Percentiles rank a stretch among this genome's conserved stretches.
Evolutionary conservation across 345 rosid genomes (phyloP).

Genomic region (Acer campestre): DNA sequence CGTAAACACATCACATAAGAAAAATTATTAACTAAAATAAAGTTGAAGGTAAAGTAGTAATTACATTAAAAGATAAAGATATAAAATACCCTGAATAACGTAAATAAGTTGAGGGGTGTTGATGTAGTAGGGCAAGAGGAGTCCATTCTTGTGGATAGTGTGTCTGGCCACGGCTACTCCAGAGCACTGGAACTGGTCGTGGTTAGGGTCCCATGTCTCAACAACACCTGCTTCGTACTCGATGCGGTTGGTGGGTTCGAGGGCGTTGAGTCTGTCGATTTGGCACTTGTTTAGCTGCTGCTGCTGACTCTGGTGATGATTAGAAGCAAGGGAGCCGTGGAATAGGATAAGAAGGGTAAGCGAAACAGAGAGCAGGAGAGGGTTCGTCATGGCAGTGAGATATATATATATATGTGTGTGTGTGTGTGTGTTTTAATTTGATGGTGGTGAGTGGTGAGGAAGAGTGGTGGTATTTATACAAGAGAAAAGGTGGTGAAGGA

Average conservation of each 20-base stretch:
- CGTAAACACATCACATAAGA: neutral
- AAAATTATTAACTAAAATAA: no score
- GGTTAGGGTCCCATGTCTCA: constrained; percentile 58
- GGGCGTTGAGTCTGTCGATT: constrained; percentile 48
- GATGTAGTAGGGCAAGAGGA: constrained; percentile 49
- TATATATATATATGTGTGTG: no score
- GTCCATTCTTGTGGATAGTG: constrained; percentile 54
- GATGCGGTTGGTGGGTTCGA: constrained; percentile 49
- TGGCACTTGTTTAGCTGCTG: constrained; percentile 46
- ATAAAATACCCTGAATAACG: constrained; percentile 47
- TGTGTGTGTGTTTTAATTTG: no score
- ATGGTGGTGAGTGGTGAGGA: neutral
- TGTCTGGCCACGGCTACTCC: constrained; percentile 49
- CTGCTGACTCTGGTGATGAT: neutral
- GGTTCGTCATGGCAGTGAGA: constrained; percentile 21
- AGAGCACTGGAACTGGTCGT: constrained; percentile 61
- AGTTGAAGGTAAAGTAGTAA: neutral
- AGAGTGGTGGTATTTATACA: constrained; percentile 30
- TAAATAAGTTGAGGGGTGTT: constrained; percentile 50
- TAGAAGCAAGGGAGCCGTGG: constrained; percentile 40
- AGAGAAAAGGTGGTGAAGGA: neutral
- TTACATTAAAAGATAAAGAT: neutral
- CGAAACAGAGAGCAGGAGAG: constrained; percentile 36
- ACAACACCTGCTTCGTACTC: constrained; percentile 56
- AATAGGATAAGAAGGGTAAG: constrained; percentile 44